Base-by-base conservation (phyloP, 228 moss, liverwort and hornwort genomes). In the Sphagnum fallax region DNA sequence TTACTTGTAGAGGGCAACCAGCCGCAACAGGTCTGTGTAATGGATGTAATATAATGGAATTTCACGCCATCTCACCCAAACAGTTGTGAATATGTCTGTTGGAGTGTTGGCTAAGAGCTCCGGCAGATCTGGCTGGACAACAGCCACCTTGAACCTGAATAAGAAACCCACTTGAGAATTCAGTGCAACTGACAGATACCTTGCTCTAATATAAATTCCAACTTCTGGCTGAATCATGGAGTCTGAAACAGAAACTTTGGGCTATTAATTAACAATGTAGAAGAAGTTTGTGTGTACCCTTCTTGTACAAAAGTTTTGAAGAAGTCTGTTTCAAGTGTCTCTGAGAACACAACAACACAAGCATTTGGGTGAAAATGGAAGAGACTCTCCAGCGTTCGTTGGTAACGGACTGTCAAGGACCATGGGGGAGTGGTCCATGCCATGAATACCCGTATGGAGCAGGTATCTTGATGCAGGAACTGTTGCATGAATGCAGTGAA, bases 1-100 rank as follows among this genome's bases (percentile, higher is more conserved):
- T 84, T 69, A 98, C 98, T 89, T 98, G 78, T 91, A 93, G 50
- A 98, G 91, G 47, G 93, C 90, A 83, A 82, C 89, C 75, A 98
- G 74, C 76, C 98, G 83, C 70, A 98, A 77, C 53, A 93, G 82
- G 78, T 98, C 98, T 5, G 87, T 76, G 49, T 80, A 90, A 73
- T 98, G 98, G 64, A 92, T 72, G 70, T 87, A 74, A 72, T 91
- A 93, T 16, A 93, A 75, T 59, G 85, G 76, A 64, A 82, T 80
- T 57, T 80, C 69, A 74, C 90, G 88, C 98, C 98, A 92, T 63
- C 83, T 68, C 48, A 78, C 18, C 77, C 87, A 84, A 52, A 90
- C 75, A 48, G 75, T 48, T 69, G 74, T 73, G 75, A 98, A 93
- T 63, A 76, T 70, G 73, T 87, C 85, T 64, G 71, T 65, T 73